phyloP scores from a whole-genome alignment of 495 filamentous ascomycete species.

The Cairneyella variabilis region DNA sequence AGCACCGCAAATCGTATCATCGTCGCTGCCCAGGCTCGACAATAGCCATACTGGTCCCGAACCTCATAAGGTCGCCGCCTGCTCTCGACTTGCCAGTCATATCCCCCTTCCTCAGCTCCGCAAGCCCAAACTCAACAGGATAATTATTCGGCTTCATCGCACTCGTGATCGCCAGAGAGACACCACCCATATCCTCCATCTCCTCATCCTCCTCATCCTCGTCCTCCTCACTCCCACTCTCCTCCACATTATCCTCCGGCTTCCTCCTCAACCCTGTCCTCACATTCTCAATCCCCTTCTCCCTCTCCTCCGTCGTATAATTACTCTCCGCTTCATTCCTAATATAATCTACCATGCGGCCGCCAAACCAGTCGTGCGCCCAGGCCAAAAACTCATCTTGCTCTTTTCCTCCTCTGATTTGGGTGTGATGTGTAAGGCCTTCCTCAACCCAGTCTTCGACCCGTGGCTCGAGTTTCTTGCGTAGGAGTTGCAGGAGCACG shows the following conservation, averaged over 20 bases:
- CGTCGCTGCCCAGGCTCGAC: slow-evolving; percentile 24
- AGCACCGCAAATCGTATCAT: too few relatives aligned
- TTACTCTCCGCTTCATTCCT: slow-evolving; percentile 44
- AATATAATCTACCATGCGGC: slow-evolving; percentile 37
- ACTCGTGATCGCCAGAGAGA: slow-evolving; percentile 38
- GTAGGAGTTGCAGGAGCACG: slow-evolving; percentile 60
- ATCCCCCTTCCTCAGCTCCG: slow-evolving; percentile 30
- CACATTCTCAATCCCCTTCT: slow-evolving; percentile 63
- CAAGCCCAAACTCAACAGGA: slow-evolving; percentile 37
- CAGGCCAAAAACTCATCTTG: slow-evolving; percentile 29
- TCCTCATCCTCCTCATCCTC: slow-evolving; percentile 41
- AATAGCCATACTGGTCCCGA: slow-evolving; percentile 47
- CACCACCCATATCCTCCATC: slow-evolving; percentile 37
- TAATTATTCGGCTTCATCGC: slow-evolving; percentile 37
- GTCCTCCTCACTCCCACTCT: slow-evolving; percentile 28
- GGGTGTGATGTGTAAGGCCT: slow-evolving; percentile 40
- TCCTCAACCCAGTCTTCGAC: slow-evolving; percentile 70
- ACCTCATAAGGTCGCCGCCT: slow-evolving; percentile 40
- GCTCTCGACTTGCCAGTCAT: slow-evolving; percentile 30
- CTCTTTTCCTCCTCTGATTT: slow-evolving; percentile 27
- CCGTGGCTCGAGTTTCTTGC: slow-evolving; percentile 76
- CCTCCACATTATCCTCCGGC: slow-evolving; percentile 45
- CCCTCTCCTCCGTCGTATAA: slow-evolving; percentile 67
- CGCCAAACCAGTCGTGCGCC: slow-evolving; percentile 33
- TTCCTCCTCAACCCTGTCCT: slow-evolving; percentile 62